Evolutionary conservation across 23 red algal genomes (phyloP).

Genomic region (Gracilaria caudata): DNA sequence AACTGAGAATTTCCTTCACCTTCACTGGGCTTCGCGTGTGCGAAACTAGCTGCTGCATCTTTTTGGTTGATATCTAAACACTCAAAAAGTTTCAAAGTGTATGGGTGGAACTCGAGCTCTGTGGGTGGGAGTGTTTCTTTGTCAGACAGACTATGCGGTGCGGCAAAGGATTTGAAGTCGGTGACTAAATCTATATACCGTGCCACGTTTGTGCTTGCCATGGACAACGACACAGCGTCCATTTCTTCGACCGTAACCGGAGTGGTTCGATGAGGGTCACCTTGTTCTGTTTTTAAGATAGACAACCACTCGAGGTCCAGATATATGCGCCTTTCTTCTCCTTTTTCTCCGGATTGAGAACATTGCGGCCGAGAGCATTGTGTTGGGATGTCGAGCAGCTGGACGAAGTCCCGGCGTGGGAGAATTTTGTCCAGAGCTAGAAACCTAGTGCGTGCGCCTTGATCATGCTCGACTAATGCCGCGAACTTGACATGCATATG

Average conservation of each 20-base stretch:
- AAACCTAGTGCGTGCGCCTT: constrained; percentile 62
- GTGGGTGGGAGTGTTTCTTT: neutral
- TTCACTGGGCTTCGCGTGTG: neutral
- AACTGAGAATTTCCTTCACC: neutral
- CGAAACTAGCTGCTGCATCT: neutral
- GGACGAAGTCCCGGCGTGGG: constrained; percentile 80
- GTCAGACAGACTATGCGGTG: neutral
- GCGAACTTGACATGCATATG: constrained; percentile 91
- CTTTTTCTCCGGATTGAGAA: neutral
- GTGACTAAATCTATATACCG: neutral
- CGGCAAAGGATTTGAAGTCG: constrained; percentile 4
- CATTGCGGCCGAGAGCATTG: neutral
- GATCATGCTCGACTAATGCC: constrained; percentile 67
- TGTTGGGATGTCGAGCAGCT: constrained; percentile 81
- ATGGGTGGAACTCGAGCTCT: constrained; percentile 15
- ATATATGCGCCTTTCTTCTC: constrained; percentile 16
- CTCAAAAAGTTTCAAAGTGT: constrained; percentile 15
- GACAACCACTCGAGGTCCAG: constrained; percentile 60
- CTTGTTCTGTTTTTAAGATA: constrained; percentile 31
- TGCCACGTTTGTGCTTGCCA: neutral
- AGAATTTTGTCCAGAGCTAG: constrained; percentile 88
- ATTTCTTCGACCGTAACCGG: constrained; percentile 54
- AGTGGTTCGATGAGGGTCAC: constrained; percentile 9
- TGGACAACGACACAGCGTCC: neutral
- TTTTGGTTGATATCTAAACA: neutral